Conservation (phyloP, 371 early-diverging fungal genomes). For the Funneliformis caledonium region DNA sequence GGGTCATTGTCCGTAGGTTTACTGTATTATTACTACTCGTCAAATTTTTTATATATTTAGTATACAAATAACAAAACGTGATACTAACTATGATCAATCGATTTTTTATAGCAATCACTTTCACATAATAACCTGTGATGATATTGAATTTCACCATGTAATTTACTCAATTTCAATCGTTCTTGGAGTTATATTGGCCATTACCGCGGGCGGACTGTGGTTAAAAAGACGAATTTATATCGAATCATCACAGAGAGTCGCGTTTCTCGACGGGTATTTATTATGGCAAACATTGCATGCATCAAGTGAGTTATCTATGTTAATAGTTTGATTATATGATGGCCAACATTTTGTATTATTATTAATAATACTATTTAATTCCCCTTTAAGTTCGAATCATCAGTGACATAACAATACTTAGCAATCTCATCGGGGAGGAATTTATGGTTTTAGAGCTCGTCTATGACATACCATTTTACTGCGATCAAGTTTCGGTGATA, state of each 20-base stretch:
- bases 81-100: no score
- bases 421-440: neutral
- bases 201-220: constrained; percentile 3
- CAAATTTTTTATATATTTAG: neutral
- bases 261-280: neutral
- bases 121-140: neutral
- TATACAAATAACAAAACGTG: neutral
- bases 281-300: constrained; percentile 2
- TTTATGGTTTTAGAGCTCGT: neutral
- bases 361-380: neutral
- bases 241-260: neutral
- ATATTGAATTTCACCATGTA: neutral
- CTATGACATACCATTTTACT: constrained; percentile 14
- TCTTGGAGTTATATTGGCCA: neutral
- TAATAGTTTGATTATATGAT: neutral
- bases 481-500: constrained; percentile 5
- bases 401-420: neutral
- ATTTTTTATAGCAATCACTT: neutral
- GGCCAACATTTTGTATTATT: neutral
- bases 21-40: neutral
- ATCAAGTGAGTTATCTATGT: constrained; percentile 1
- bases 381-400: neutral
- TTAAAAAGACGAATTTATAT: neutral
- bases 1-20: constrained; percentile 2
- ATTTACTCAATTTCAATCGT: neutral